Evolutionary conservation across 805 yeast genomes (phyloP).

Genomic region (Hermanozyma aechmeae): DNA sequence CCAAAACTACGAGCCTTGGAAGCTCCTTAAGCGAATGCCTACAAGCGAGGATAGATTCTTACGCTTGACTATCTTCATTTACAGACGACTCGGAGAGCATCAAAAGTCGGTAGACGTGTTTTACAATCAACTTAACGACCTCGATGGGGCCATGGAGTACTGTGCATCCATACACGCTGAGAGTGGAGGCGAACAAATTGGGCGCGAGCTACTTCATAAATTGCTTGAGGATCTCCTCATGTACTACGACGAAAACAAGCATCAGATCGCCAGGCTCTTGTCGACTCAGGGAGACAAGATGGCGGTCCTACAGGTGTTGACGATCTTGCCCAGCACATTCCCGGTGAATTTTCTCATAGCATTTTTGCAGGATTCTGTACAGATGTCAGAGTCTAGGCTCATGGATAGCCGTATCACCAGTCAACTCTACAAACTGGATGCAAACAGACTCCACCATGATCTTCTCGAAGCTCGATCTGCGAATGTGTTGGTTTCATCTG

Average conservation of each 20-base stretch:
- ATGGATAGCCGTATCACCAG: conserved; percentile 33
- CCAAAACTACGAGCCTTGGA: conserved; percentile 27
- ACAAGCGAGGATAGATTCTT: conserved; percentile 22
- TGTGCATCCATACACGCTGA: conserved; percentile 39
- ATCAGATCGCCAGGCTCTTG: conserved; percentile 32
- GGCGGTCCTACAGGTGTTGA: conserved; percentile 36
- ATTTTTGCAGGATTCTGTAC: conserved; percentile 38
- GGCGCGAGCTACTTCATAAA: conserved; percentile 38
- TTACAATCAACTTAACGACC: conserved; percentile 47
- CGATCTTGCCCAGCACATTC: conserved; percentile 42
- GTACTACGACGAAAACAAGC: conserved; percentile 23
- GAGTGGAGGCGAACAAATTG: conserved; percentile 22
- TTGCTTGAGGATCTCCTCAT: conserved; percentile 40
- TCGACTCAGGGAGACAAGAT: conserved; percentile 38
- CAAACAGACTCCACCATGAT: conserved; percentile 36
- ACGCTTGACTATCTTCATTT: conserved; percentile 46
- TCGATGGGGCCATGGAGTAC: conserved; percentile 49
- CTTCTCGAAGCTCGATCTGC: conserved; percentile 30
- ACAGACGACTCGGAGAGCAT: conserved; percentile 52
- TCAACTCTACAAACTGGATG: conserved; percentile 45
- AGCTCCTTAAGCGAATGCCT: conserved; percentile 23
- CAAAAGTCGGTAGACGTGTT: conserved; percentile 53
- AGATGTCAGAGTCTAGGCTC: conserved; percentile 28
- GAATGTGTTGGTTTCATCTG: too few species aligned
- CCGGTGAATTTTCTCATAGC: conserved; percentile 33